phyloP scores from a whole-genome alignment of 2,329 filamentous ascomycete genomes.

The Apiospora arundinis region DNA sequence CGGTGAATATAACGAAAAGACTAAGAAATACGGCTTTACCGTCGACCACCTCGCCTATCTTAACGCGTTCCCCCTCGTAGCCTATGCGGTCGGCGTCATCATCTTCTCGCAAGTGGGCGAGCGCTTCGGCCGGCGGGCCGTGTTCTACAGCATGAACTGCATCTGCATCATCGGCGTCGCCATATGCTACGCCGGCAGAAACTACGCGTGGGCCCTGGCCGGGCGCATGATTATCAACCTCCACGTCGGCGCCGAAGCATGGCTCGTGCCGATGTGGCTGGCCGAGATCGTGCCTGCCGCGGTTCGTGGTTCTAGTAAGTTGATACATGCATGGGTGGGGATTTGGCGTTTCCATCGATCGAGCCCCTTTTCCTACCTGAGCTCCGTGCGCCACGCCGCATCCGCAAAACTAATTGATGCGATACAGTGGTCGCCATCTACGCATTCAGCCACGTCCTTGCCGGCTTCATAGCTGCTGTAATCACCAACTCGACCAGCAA shows the following conservation, averaged over 20 bases:
- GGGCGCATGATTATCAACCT: not conserved
- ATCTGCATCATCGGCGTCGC: conserved; percentile 11
- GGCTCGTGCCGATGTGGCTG: not conserved
- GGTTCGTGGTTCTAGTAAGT: not conserved
- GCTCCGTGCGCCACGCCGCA: no score
- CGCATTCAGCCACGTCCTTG: not conserved
- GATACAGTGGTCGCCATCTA: conserved; percentile 4
- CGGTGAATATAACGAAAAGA: not conserved
- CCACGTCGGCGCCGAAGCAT: not conserved
- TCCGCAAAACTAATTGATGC: not conserved
- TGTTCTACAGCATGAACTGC: conserved; percentile 4
- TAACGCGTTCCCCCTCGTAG: not conserved
- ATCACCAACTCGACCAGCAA: not conserved
- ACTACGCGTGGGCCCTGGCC: not conserved
- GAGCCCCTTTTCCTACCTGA: no score
- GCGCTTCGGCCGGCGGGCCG: not conserved
- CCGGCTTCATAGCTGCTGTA: not conserved
- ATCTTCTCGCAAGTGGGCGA: not conserved
- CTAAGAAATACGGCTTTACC: not conserved
- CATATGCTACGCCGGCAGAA: not conserved
- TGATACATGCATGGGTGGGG: no score
- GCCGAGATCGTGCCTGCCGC: not conserved
- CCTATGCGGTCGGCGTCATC: not conserved
- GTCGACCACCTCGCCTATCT: conserved; percentile 1
- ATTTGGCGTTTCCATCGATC: no score